These are phyloP conservation scores for Wickerhamiella pararugosa DNA, from an alignment of 1,139 yeast genomes.

Conservation along the genomic window DNA sequence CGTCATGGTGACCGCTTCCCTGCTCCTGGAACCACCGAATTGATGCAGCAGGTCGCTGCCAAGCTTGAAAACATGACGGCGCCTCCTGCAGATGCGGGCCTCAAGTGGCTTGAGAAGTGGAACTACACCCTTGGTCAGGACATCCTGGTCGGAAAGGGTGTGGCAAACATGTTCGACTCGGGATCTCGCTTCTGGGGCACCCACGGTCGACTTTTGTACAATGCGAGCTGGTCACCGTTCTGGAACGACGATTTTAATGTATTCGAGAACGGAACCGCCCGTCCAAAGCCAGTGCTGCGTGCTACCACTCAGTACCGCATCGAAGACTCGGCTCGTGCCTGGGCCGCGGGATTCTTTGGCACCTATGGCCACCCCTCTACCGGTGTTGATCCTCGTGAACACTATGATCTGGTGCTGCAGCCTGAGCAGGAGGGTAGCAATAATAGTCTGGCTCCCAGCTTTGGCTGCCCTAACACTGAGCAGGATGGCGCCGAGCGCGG, in stretches of 20 bases:
- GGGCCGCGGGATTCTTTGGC: conserved; percentile 34
- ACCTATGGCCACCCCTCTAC: conserved; percentile 22
- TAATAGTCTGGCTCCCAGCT: conserved; percentile 31
- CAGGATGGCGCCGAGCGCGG: conserved; percentile 17
- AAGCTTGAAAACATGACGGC: conserved; percentile 20
- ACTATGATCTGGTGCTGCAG: conserved; percentile 24
- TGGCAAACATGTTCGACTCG: conserved; percentile 27
- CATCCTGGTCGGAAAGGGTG: conserved; percentile 26
- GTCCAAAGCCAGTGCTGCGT: conserved; percentile 25
- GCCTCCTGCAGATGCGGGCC: conserved; percentile 17
- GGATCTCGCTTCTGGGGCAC: conserved; percentile 29
- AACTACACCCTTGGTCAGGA: conserved; percentile 24
- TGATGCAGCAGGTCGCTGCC: conserved; percentile 20
- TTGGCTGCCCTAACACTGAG: conserved; percentile 26
- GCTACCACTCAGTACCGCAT: conserved; percentile 30
- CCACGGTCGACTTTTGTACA: conserved; percentile 27
- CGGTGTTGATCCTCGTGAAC: conserved; percentile 17
- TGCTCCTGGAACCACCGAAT: conserved; percentile 21
- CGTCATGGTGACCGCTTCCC: conserved; percentile 31
- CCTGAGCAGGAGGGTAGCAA: conserved; percentile 22
- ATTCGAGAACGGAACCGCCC: conserved; percentile 22
- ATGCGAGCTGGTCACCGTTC: conserved; percentile 17
- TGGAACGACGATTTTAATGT: conserved; percentile 19
- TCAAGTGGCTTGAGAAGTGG: conserved; percentile 26
- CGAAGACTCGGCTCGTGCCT: conserved; percentile 28